Evolutionary conservation across 2,329 filamentous ascomycete genomes (phyloP).

Genomic region (Neobulgaria alba): DNA sequence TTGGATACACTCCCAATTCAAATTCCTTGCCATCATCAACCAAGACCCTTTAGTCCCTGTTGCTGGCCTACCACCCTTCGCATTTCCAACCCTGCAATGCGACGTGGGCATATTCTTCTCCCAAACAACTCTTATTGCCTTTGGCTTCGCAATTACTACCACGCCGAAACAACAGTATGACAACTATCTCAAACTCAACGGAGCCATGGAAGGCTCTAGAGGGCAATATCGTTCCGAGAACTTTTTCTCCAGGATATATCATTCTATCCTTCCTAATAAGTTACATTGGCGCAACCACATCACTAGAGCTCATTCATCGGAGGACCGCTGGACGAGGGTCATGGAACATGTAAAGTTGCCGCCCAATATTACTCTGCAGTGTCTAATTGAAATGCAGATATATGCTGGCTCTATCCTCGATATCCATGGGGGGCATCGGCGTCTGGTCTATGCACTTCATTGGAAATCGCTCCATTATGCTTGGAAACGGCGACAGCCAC

Average conservation of each 20-base stretch:
- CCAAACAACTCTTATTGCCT: no score
- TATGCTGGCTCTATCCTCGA: slow-evolving; percentile 53
- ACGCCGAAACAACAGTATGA: no score
- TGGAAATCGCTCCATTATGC: slow-evolving; percentile 68
- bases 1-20: no score
- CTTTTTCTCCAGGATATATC: slow-evolving; percentile 48
- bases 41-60: no score
- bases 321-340: slow-evolving; percentile 60
- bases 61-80: no score
- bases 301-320: slow-evolving; percentile 72
- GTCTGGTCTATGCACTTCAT: slow-evolving; percentile 80
- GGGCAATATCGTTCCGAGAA: slow-evolving; percentile 4
- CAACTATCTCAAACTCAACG: neutral
- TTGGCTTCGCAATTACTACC: no score
- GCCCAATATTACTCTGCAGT: neutral
- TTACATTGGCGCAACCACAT: slow-evolving; percentile 67
- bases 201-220: neutral
- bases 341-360: slow-evolving; percentile 54
- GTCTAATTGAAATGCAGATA: slow-evolving; percentile 36
- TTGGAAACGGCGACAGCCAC: slow-evolving; percentile 51
- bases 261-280: slow-evolving; percentile 62
- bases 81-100: no score
- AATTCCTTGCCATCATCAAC: no score
- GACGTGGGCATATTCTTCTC: no score
- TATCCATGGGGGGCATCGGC: slow-evolving; percentile 65